Evolutionary conservation across 1,284 basidiomycete species (phyloP).

Genomic region (Tausonia pullulans): DNA sequence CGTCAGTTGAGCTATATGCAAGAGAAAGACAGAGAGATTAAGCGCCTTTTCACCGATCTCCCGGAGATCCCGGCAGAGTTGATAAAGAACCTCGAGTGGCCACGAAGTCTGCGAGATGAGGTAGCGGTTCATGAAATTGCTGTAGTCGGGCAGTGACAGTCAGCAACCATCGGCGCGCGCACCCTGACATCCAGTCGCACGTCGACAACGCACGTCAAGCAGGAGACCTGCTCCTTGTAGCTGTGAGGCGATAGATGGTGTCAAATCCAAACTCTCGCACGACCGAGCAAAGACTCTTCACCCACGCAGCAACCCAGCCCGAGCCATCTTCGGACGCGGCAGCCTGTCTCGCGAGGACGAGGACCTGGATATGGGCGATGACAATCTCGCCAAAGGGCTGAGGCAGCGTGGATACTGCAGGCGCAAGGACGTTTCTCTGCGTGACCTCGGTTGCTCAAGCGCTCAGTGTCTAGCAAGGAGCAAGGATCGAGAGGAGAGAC

Average conservation of each 20-base stretch:
- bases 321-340: neutral
- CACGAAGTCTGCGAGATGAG: conserved; percentile 66
- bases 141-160: neutral
- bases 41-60: conserved; percentile 53
- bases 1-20: too few species aligned
- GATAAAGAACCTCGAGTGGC: conserved; percentile 68
- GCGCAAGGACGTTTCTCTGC: conserved; percentile 10
- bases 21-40: conserved; percentile 8
- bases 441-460: too few species aligned
- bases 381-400: conserved; percentile 11
- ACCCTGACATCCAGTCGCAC: too few species aligned
- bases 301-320: conserved; percentile 13
- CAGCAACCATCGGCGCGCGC: too few species aligned
- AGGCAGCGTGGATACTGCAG: neutral
- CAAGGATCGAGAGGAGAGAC: neutral
- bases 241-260: neutral
- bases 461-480: neutral
- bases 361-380: conserved; percentile 15
- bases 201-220: conserved; percentile 2
- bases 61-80: conserved; percentile 62
- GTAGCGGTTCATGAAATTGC: conserved; percentile 39
- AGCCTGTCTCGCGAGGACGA: conserved; percentile 11
- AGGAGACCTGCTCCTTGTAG: conserved; percentile 6
- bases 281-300: neutral
- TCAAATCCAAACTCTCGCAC: too few species aligned